Conservation (phyloP, 78 protist genomes). For the Blattamonas nauphoetae region DNA sequence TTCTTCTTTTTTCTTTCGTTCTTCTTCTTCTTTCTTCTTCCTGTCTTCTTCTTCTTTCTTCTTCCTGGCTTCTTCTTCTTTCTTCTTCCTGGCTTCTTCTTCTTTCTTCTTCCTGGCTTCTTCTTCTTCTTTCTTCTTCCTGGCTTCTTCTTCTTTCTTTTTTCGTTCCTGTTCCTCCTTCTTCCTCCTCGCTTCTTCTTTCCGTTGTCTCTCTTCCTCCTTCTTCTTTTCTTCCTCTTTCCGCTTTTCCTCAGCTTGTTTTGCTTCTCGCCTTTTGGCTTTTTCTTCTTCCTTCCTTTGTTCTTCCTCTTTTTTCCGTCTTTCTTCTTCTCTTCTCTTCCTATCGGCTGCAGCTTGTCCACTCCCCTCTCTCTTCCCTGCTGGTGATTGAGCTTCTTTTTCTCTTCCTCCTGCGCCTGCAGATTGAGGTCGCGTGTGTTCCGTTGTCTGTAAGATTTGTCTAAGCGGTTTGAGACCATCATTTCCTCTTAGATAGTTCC, state of each 20-base stretch:
- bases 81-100: not conserved
- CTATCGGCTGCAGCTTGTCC: not conserved
- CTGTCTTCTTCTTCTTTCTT: not conserved
- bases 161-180: not conserved
- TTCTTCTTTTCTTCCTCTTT: too few species aligned
- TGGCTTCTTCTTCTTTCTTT: not conserved
- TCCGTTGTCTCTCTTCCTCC: not conserved
- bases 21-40: not conserved
- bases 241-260: not conserved
- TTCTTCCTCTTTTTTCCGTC: not conserved
- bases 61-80: not conserved
- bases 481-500: not conserved
- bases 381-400: not conserved
- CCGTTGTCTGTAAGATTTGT: too few species aligned
- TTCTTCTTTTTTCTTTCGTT: not conserved
- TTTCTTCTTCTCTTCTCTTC: not conserved
- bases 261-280: not conserved
- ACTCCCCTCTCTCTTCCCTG: not conserved
- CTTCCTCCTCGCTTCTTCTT: not conserved
- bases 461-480: too few species aligned
- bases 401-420: not conserved
- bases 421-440: too few species aligned
- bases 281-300: not conserved
- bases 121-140: not conserved
- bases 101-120: not conserved